phyloP scores from a whole-genome alignment of 2,329 filamentous ascomycete species.

The Delphinella strobiligena region DNA sequence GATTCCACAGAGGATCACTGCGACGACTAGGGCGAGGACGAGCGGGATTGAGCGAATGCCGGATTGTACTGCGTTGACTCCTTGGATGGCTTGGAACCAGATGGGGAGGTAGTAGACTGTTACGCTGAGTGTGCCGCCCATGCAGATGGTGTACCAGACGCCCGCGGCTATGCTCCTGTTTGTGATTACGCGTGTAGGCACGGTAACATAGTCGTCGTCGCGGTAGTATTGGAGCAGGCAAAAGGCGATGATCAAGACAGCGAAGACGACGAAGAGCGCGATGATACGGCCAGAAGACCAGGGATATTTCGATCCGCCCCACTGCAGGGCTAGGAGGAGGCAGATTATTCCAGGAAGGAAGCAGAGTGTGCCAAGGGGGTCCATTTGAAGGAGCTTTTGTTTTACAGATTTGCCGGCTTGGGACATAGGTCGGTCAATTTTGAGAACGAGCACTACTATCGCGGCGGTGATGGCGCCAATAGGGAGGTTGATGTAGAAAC shows the following conservation, averaged over 20 bases:
- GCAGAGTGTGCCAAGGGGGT: constrained; percentile 33
- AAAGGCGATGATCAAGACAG: constrained; percentile 30
- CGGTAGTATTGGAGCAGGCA: constrained; percentile 30
- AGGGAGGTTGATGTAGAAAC: constrained; percentile 42
- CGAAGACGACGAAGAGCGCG: constrained; percentile 32
- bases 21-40: constrained; percentile 32
- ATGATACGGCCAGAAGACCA: constrained; percentile 35
- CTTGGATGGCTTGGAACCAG: constrained; percentile 40
- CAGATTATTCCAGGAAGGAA: constrained; percentile 37
- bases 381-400: constrained; percentile 31
- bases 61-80: constrained; percentile 31
- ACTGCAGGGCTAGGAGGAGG: constrained; percentile 37
- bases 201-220: constrained; percentile 29
- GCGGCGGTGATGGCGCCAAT: constrained; percentile 31
- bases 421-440: constrained; percentile 4
- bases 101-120: constrained; percentile 33
- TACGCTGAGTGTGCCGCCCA: constrained; percentile 34
- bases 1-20: constrained; percentile 28
- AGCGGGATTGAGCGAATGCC: constrained; percentile 37
- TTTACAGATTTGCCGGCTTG: constrained; percentile 1
- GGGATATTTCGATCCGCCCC: constrained; percentile 34
- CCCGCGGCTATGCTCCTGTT: constrained; percentile 31
- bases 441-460: constrained; percentile 7
- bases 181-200: constrained; percentile 33
- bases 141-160: constrained; percentile 27